A percentile compares a stretch with the other conserved stretches of the same genome.
phyloP scores from a whole-genome alignment of 129 eudicot species.

The Oenanthe sinensis region DNA sequence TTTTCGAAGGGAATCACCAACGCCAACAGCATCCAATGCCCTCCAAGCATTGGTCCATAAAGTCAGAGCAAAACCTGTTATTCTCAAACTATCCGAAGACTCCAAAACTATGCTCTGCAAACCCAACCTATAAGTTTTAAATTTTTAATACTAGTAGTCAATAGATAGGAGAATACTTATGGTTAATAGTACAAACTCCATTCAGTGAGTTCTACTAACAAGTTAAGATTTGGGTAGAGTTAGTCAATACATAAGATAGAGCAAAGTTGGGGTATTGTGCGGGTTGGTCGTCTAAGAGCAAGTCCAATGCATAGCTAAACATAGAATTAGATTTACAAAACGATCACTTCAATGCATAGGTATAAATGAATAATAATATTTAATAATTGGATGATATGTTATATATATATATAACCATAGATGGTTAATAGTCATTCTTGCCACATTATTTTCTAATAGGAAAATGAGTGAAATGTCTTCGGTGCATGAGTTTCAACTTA shows the following conservation, averaged over 20 bases:
- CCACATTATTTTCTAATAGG: background rate
- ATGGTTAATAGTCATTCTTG: background rate
- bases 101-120: slow-evolving; percentile 68
- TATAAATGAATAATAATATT: too few species aligned
- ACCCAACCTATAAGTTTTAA: slow-evolving; percentile 42
- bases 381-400: background rate
- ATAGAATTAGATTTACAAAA: too few species aligned
- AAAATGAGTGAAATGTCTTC: background rate
- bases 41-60: slow-evolving; percentile 79
- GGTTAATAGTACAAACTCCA: background rate
- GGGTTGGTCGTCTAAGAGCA: background rate
- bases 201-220: background rate
- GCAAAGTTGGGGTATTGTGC: background rate
- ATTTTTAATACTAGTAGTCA: background rate
- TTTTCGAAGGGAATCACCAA: slow-evolving; percentile 46
- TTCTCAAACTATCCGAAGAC: slow-evolving; percentile 54
- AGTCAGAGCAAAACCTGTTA: slow-evolving; percentile 61
- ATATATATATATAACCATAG: background rate
- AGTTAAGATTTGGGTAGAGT: background rate
- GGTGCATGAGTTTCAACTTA: background rate
- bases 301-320: background rate
- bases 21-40: slow-evolving; percentile 73
- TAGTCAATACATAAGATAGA: background rate
- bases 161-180: background rate
- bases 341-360: too few species aligned